Evolutionary conservation across 192 early-diverging fungal species (phyloP).

Genomic region (Gamsiella multidivaricata): DNA sequence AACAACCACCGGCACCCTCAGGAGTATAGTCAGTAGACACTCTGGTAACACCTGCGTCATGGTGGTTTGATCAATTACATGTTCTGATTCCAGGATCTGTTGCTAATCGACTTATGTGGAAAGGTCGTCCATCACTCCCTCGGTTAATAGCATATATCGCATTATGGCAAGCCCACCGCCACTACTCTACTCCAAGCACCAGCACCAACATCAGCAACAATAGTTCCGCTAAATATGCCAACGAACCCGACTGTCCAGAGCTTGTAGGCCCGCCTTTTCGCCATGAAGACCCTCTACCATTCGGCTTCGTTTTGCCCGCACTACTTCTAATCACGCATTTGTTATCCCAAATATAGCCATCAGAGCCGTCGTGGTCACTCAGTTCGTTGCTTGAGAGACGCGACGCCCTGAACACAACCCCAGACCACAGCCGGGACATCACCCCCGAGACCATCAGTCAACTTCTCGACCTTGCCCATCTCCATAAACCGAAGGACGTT

Average conservation of each 20-base stretch:
- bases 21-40: not conserved
- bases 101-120: too few species aligned
- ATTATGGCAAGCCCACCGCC: not conserved
- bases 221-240: not conserved
- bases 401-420: conserved; percentile 1
- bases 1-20: not conserved
- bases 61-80: too few species aligned
- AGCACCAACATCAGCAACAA: not conserved
- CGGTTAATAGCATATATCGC: not conserved
- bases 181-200: not conserved
- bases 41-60: too few species aligned
- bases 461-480: conserved; percentile 28
- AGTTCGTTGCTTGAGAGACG: conserved; percentile 17
- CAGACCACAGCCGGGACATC: conserved; percentile 16
- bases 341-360: conserved; percentile 3
- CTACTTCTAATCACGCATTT: not conserved
- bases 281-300: too few species aligned
- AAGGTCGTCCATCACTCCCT: too few species aligned
- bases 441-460: conserved; percentile 37
- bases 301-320: not conserved
- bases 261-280: too few species aligned
- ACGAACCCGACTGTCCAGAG: conserved; percentile 14
- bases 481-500: conserved; percentile 29
- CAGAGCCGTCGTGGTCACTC: conserved; percentile 41
- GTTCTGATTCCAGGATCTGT: too few species aligned